These are phyloP conservation scores for Epichloe bromicola DNA, from an alignment of 2,329 filamentous ascomycete genomes.

Conservation along the genomic window DNA sequence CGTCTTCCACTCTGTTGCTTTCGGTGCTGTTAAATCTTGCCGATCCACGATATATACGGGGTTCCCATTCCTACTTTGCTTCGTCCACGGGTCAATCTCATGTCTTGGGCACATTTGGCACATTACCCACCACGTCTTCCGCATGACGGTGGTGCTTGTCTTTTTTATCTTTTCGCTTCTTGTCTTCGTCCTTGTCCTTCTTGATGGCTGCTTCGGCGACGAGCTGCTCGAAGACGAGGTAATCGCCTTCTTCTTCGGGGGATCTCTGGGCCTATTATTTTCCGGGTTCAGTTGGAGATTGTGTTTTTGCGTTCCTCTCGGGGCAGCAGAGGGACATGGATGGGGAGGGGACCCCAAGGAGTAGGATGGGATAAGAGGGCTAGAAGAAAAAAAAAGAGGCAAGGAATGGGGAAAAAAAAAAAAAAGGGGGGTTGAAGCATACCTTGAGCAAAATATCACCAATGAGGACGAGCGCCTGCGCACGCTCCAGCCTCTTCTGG, in stretches of 20 bases:
- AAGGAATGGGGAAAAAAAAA: not conserved
- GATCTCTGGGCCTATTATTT: conserved; percentile 61
- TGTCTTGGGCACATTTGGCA: conserved; percentile 13
- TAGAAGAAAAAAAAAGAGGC: not conserved
- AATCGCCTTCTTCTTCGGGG: conserved; percentile 94
- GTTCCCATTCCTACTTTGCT: not conserved
- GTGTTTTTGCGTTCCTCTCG: too few species aligned
- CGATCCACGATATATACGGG: not conserved
- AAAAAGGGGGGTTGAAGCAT: conserved; percentile 16
- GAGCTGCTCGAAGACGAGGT: conserved; percentile 96
- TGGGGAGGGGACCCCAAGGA: too few species aligned
- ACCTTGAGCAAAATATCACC: conserved; percentile 86
- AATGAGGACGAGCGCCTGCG: conserved; percentile 76
- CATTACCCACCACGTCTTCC: conserved; percentile 15
- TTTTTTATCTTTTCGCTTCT: conserved; percentile 44
- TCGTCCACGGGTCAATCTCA: not conserved
- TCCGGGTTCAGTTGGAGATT: too few species aligned
- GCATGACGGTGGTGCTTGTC: conserved; percentile 24
- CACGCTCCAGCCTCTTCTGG: conserved; percentile 78
- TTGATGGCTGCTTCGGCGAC: conserved; percentile 94
- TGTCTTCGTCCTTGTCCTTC: conserved; percentile 77
- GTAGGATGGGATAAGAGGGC: too few species aligned
- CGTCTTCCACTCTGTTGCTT: too few species aligned
- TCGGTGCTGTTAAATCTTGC: not conserved
- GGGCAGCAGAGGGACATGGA: too few species aligned